Base-by-base conservation (phyloP, 208 protist genomes). In the Kentomonas sorsogonicus region DNA sequence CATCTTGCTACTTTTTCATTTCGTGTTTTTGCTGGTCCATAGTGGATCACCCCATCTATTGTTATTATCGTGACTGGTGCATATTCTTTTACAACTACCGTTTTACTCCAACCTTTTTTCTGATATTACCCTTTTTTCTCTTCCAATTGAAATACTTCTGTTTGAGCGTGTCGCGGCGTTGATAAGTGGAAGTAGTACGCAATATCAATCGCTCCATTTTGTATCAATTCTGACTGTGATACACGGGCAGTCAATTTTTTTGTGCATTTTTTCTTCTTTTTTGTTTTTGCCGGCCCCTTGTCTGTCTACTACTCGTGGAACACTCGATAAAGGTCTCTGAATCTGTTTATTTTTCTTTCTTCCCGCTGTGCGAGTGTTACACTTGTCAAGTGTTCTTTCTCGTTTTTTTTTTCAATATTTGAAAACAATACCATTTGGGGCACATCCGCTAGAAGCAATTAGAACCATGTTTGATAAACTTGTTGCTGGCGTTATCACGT, bases 381-480 rank as follows among this genome's bases (percentile, higher is more conserved):
- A 43, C 51, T 23, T 31, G 11, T 51, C 13, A 31, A 16, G 22
- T 30, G 23, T 25, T 51, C 25, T 51, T 4, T 51, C 13, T 51
- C 16, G 29, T 18, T 26, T 34, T 6, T 33, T 51, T 34, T 20
- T 51, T 15, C 6, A 34, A 29, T 18, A 18, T 30, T 26, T 23
- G 43, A 55, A 40, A n/a, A 55, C 30, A 40, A 39, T 26, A 25
- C 50, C n/a, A n/a, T n/a, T n/a, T n/a, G n/a, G n/a, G n/a, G n/a
- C n/a, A n/a, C n/a, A n/a, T n/a, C n/a, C n/a, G n/a, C n/a, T n/a
- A n/a, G n/a, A n/a, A n/a, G n/a, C n/a, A n/a, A n/a, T n/a, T n/a
- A n/a, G n/a, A 30, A 52, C 30, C 22, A 94, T 94, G 88, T 79
- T 94, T 52, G 69, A 92, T 50, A 89, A 89, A 44, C 60, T 91